A percentile compares a stretch with the other conserved stretches of the same genome.
Conservation (phyloP, 371 early-diverging fungal species). For the Umbelopsis sp. region DNA sequence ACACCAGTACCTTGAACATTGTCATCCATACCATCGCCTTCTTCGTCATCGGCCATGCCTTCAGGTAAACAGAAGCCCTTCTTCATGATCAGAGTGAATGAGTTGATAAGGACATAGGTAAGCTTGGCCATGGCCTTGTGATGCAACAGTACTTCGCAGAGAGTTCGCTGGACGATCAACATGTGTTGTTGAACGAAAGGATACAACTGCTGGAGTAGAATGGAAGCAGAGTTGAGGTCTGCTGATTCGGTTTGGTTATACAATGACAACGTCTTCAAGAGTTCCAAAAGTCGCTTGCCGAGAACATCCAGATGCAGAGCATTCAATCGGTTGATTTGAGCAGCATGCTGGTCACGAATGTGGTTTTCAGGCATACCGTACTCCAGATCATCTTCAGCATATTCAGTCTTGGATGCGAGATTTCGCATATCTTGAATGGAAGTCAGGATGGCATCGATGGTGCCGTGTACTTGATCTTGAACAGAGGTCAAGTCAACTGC, state of each 20-base stretch:
- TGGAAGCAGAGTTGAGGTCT: slow-evolving; percentile 23
- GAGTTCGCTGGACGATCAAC: slow-evolving; percentile 60
- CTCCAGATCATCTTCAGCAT: slow-evolving; percentile 49
- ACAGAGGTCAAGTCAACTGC: background rate
- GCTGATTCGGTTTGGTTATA: background rate
- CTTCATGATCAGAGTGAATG: slow-evolving; percentile 74
- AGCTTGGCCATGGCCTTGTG: slow-evolving; percentile 74
- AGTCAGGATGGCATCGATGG: slow-evolving; percentile 44
- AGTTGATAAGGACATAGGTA: slow-evolving; percentile 69
- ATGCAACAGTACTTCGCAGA: slow-evolving; percentile 63
- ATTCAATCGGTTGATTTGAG: slow-evolving; percentile 31
- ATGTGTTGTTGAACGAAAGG: slow-evolving; percentile 75
- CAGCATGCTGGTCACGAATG: slow-evolving; percentile 39
- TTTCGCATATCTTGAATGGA: slow-evolving; percentile 46
- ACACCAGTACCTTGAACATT: slow-evolving; percentile 87
- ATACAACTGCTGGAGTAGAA: slow-evolving; percentile 50
- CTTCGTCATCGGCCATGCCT: slow-evolving; percentile 64
- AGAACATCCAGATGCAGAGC: slow-evolving; percentile 49
- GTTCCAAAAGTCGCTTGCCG: slow-evolving; percentile 38
- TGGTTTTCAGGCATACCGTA: slow-evolving; percentile 61
- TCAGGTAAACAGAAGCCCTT: slow-evolving; percentile 87
- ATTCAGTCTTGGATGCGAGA: slow-evolving; percentile 24
- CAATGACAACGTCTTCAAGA: slow-evolving; percentile 25
- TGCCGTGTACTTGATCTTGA: slow-evolving; percentile 25
- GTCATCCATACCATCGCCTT: slow-evolving; percentile 66